Base-by-base conservation (phyloP, 805 yeast genomes). In the Candida oleophila region DNA sequence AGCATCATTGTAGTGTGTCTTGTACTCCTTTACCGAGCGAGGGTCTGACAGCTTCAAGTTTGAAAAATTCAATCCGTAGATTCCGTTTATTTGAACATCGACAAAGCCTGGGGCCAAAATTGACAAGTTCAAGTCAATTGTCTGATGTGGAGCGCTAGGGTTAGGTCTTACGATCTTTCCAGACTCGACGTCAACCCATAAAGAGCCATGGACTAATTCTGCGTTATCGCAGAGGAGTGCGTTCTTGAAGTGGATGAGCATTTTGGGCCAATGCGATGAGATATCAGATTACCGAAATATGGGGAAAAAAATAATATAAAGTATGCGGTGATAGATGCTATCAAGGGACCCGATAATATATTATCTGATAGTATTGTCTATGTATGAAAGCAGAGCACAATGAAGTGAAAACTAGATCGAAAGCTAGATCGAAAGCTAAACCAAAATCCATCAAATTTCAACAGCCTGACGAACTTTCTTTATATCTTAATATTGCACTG, bases 51-150 rank as follows among this genome's bases (percentile, higher is more conserved):
- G 47, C 47, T 64, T 65, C 39, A 69, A 56, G 39, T 64, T 61
- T 12, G 80, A 72, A 57, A 74, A 80, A 49, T 80, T 81, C 50
- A 79, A 64, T 2, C 84, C 85, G 49, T 71, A 80, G 46, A 80
- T 71, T 9, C 84, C 85, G 51, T 80, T 80, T 49, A 78, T 76
- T 58, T 80, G 85, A 50, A 77, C 71, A 55, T 80, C 85, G 11
- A 80, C 61, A 55, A 73, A 78, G 1, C 85, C 85, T 0, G 85
- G 83, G 0, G 82, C 73, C 30, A 80, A 50, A 25, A 76, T 66
- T 16, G 60, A 54, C 3, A 81, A 82, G n/a, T 70, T 51, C 42
- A 80, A 60, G 51, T 80, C 81, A 12, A 80, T 57, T 2, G 59
- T 59, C 38, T 59, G 60, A 37, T 54, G 41, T 12, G 33, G 35